phyloP scores from a whole-genome alignment of 768 basidiomycete genomes.

The Rhizopogon rudus region DNA sequence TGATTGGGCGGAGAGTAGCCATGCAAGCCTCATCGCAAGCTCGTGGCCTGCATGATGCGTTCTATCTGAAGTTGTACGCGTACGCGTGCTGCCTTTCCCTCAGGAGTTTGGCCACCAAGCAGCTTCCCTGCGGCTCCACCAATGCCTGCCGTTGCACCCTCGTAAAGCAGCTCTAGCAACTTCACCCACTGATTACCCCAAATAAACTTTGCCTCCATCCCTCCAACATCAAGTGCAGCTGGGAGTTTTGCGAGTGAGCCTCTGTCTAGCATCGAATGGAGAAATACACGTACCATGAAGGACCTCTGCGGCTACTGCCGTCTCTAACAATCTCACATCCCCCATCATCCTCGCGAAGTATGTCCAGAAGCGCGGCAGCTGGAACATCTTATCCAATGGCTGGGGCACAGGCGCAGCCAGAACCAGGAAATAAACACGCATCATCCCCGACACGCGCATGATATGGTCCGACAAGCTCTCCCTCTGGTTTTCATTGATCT shows the following conservation, averaged over 20 bases:
- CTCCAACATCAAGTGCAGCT: slow-evolving; percentile 74
- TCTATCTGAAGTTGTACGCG: slow-evolving; percentile 65
- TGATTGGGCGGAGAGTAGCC: neutral
- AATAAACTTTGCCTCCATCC: slow-evolving; percentile 49
- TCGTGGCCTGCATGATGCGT: slow-evolving; percentile 40
- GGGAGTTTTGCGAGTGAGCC: slow-evolving; percentile 5
- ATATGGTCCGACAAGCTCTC: slow-evolving; percentile 62
- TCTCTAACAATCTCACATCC: slow-evolving; percentile 45
- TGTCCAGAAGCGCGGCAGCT: slow-evolving; percentile 61
- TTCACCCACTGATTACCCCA: slow-evolving; percentile 84
- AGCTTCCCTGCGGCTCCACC: slow-evolving; percentile 32
- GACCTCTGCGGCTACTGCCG: slow-evolving; percentile 59
- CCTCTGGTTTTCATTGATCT: slow-evolving; percentile 35
- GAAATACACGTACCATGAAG: slow-evolving; percentile 52
- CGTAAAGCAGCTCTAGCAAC: slow-evolving; percentile 59
- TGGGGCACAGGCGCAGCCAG: slow-evolving; percentile 34
- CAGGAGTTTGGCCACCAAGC: slow-evolving; percentile 57
- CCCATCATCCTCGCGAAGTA: slow-evolving; percentile 64
- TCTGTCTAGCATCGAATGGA: neutral
- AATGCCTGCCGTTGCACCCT: slow-evolving; percentile 54
- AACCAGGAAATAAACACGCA: slow-evolving; percentile 85
- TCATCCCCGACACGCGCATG: slow-evolving; percentile 66
- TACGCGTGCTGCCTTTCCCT: slow-evolving; percentile 59
- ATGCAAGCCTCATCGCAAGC: slow-evolving; percentile 1
- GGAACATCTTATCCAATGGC: slow-evolving; percentile 51